These are phyloP conservation scores for Dispira simplex DNA, from an alignment of 192 early-diverging fungal genomes.

Conservation along the genomic window DNA sequence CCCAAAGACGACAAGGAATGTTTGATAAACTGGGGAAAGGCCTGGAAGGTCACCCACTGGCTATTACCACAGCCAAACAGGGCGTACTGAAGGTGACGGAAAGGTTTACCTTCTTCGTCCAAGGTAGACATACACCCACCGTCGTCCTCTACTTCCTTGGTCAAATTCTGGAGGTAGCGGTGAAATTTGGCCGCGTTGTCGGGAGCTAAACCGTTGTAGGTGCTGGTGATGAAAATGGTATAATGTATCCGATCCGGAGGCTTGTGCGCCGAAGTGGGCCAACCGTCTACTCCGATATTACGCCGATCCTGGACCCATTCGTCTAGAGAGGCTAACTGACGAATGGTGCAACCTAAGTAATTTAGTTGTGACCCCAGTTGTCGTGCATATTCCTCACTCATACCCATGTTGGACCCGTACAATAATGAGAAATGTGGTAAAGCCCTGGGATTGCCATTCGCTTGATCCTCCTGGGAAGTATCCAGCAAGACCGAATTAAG, in stretches of 20 bases:
- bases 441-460: neutral
- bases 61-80: slow-evolving; percentile 44
- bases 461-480: neutral
- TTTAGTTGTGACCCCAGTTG: slow-evolving; percentile 19
- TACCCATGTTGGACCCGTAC: slow-evolving; percentile 38
- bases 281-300: neutral
- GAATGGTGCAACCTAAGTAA: slow-evolving; percentile 1
- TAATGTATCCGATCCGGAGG: neutral
- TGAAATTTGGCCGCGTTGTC: slow-evolving; percentile 33
- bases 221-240: slow-evolving; percentile 23
- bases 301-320: neutral
- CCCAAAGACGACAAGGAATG: slow-evolving; percentile 27
- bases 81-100: slow-evolving; percentile 26
- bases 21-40: slow-evolving; percentile 32
- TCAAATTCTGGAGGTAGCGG: slow-evolving; percentile 13
- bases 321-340: neutral
- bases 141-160: neutral
- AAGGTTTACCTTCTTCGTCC: neutral
- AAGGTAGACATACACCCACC: neutral
- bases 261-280: neutral
- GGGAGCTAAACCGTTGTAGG: slow-evolving; percentile 34
- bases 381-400: slow-evolving; percentile 30
- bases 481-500: neutral
- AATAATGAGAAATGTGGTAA: slow-evolving; percentile 26
- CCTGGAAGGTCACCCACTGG: slow-evolving; percentile 40